phyloP scores from a whole-genome alignment of 208 protist genomes.

The Crithidia acanthocephali region DNA sequence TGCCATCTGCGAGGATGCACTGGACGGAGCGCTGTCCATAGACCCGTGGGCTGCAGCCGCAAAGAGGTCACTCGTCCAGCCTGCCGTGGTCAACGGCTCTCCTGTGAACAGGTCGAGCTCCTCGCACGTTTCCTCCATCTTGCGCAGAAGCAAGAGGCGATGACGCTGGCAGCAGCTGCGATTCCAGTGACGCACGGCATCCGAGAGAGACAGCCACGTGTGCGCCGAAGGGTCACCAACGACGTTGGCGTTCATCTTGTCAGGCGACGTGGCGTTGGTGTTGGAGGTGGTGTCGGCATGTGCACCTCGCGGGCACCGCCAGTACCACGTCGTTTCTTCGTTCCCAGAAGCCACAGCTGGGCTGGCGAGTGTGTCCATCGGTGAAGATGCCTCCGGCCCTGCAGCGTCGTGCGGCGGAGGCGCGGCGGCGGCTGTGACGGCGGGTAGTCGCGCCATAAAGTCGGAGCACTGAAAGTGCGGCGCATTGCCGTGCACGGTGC shows the following conservation, averaged over 20 bases:
- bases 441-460: conserved; percentile 28
- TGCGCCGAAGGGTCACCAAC: not conserved
- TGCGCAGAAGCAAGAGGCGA: conserved; percentile 35
- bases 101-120: conserved; percentile 56
- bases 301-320: conserved; percentile 13
- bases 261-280: no score
- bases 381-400: not conserved
- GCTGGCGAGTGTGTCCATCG: not conserved
- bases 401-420: not conserved
- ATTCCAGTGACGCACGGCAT: conserved; percentile 30
- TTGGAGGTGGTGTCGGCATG: no score
- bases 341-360: not conserved
- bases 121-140: conserved; percentile 34
- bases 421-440: not conserved
- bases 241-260: not conserved
- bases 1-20: no score
- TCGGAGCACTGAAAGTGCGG: conserved; percentile 15
- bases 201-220: conserved; percentile 23
- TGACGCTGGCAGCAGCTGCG: conserved; percentile 30
- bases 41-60: not conserved
- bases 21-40: not conserved
- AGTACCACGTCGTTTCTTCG: conserved; percentile 29
- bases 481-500: not conserved
- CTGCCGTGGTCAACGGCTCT: not conserved
- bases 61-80: not conserved